These are phyloP conservation scores for Gossypium davidsonii DNA, from an alignment of 441 rosid genomes.

Conservation along the genomic window DNA sequence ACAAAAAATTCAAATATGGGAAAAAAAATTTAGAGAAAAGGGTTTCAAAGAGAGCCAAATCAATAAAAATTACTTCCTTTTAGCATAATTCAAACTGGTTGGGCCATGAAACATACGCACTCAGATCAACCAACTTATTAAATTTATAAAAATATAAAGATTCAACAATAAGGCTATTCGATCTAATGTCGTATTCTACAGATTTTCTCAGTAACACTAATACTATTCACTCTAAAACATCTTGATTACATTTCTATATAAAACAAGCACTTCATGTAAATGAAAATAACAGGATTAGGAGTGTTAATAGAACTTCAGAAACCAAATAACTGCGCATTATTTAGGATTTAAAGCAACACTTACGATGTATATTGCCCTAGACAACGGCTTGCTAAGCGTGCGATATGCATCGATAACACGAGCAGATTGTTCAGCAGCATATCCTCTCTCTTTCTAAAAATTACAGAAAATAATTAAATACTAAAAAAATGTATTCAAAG, in stretches of 20 bases:
- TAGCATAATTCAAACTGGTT: background rate
- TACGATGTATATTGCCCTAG: slow-evolving; percentile 80
- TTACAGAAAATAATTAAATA: background rate
- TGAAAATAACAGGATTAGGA: background rate
- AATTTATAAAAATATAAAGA: background rate
- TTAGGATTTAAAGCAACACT: slow-evolving; percentile 21
- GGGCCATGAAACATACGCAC: background rate
- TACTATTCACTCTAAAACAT: background rate
- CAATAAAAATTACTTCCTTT: slow-evolving; percentile 4
- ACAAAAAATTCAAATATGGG: background rate
- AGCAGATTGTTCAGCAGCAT: slow-evolving; percentile 85
- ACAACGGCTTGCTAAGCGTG: slow-evolving; percentile 49
- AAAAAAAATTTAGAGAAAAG: background rate
- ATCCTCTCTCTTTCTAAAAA: slow-evolving; percentile 65
- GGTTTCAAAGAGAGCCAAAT: background rate
- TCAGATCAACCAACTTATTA: background rate
- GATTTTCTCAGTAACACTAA: background rate
- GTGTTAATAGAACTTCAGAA: background rate
- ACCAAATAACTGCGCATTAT: background rate
- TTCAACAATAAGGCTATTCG: background rate
- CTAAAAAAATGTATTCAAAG: background rate
- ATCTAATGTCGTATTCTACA: background rate
- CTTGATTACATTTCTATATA: background rate
- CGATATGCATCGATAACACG: slow-evolving; percentile 77
- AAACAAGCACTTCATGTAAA: slow-evolving; percentile 2